Evolutionary conservation across 1,139 yeast genomes (phyloP).

Genomic region (Kodamaea ohmeri): DNA sequence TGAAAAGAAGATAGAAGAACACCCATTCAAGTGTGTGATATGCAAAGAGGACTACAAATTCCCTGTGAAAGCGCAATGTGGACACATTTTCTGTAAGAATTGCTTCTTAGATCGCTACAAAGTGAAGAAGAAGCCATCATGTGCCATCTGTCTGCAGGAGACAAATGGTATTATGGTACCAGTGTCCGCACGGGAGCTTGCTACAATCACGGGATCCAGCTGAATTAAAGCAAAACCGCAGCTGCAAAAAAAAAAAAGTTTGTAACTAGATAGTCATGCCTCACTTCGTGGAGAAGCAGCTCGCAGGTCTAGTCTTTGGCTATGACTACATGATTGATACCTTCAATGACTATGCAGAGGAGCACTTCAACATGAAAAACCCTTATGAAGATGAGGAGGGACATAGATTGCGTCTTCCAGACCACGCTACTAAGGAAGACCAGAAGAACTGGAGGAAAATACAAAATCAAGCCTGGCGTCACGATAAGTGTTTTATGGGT

Average conservation of each 20-base stretch:
- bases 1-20: conserved; percentile 19
- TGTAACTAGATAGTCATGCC: conserved; percentile 1
- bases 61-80: conserved; percentile 65
- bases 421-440: conserved; percentile 55
- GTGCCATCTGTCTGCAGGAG: conserved; percentile 58
- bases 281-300: conserved; percentile 3
- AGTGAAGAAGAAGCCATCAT: conserved; percentile 37
- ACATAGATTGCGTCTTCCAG: conserved; percentile 53
- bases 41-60: conserved; percentile 55
- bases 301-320: conserved; percentile 15
- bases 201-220: background rate
- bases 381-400: conserved; percentile 67
- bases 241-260: background rate
- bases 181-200: conserved; percentile 16
- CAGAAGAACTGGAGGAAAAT: conserved; percentile 66
- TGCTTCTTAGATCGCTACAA: conserved; percentile 58
- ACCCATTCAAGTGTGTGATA: conserved; percentile 64
- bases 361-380: conserved; percentile 50
- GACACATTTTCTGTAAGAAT: conserved; percentile 62
- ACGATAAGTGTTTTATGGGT: conserved; percentile 78
- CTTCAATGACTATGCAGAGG: conserved; percentile 66
- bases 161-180: conserved; percentile 53
- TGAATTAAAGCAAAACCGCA: background rate
- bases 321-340: conserved; percentile 43
- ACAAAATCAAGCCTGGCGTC: conserved; percentile 79